These are phyloP conservation scores for Cavenderia fasciculata DNA, from an alignment of 78 protist species.

Conservation along the genomic window DNA sequence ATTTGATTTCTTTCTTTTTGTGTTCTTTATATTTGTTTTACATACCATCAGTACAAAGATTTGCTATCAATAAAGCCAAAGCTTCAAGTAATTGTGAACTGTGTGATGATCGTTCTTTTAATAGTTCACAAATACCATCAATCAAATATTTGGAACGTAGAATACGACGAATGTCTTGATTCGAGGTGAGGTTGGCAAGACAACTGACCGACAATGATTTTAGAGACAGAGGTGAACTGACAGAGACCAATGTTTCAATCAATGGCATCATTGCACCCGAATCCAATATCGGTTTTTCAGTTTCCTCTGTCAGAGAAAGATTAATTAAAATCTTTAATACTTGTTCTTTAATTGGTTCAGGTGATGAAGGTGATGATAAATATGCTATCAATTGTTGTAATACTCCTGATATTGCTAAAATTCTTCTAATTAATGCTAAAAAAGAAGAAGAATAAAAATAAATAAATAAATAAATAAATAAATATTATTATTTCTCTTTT, in stretches of 20 bases:
- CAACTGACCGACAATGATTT: constrained; percentile 37
- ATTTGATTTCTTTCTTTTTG: too few relatives aligned
- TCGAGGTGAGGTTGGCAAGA: constrained; percentile 57
- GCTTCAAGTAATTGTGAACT: constrained; percentile 16
- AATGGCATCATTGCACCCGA: constrained; percentile 66
- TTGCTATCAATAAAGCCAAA: constrained; percentile 23
- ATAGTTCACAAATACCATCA: constrained; percentile 27
- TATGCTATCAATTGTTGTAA: constrained; percentile 16
- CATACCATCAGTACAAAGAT: constrained; percentile 48
- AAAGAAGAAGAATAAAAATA: not conserved
- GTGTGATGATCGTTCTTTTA: not conserved
- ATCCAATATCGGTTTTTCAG: constrained; percentile 39
- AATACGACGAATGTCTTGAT: constrained; percentile 15
- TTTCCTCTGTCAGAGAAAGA: constrained; percentile 62
- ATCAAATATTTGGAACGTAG: constrained; percentile 29
- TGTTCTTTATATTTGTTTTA: too few relatives aligned
- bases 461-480: not conserved
- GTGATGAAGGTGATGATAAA: constrained; percentile 35
- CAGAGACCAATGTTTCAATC: constrained; percentile 29
- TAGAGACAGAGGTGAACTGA: not conserved
- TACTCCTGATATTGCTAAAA: constrained; percentile 46
- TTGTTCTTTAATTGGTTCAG: constrained; percentile 15
- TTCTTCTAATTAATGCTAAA: constrained; percentile 40
- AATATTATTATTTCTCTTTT: too few relatives aligned
- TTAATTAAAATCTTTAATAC: constrained; percentile 34